Base-by-base conservation (phyloP, 805 yeast species). In the Kodamaea sagamina region DNA sequence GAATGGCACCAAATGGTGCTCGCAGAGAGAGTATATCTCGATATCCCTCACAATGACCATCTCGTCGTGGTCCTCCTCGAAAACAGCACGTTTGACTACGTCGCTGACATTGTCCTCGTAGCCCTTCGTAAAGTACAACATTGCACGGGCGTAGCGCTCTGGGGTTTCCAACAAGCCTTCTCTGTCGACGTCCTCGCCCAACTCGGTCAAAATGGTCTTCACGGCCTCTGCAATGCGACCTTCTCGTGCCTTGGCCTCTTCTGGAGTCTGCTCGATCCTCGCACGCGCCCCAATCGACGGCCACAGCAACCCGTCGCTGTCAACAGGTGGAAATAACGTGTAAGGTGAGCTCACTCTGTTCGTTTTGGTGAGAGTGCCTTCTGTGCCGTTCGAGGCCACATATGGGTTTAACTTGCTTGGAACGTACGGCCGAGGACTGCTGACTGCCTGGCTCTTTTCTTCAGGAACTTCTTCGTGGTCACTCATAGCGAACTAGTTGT, bases 11-110 rank as follows among this genome's bases (percentile, higher is more conserved):
- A 93, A 71, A 67, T 93, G 99, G 63, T 93, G 99, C 67, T 93
- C 99, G 67, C 99, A 93, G 42, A 93, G 72, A 3, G 97, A 88
- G 62, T 83, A 86, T 42, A 93, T 79, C 54, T 89, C 96, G 45
- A 93, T 93, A 64, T 93, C 97, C 59, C 92, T 78, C 18, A 93
- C 99, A 50, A 93, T 90, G 37, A 93, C 98, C 98, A 93, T 93
- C 61, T 93, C 99, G 63, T 93, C 98, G 61, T 93, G 99, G 61
- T 93, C 96, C 62, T 93, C 98, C 62, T 93, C 97, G 55, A 93
- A 93, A 5, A 93, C 95, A 0, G 99, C 99, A 47, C 90, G 77
- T 56, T 93, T 92, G 58, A 93, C 86, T 19, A 89, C 96, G 59
- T 88, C 96, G 49, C 87, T 77, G 47, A 93, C 85, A 62, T 89